Base-by-base conservation (phyloP, 805 yeast genomes). In the Monosporozyma solicola region DNA sequence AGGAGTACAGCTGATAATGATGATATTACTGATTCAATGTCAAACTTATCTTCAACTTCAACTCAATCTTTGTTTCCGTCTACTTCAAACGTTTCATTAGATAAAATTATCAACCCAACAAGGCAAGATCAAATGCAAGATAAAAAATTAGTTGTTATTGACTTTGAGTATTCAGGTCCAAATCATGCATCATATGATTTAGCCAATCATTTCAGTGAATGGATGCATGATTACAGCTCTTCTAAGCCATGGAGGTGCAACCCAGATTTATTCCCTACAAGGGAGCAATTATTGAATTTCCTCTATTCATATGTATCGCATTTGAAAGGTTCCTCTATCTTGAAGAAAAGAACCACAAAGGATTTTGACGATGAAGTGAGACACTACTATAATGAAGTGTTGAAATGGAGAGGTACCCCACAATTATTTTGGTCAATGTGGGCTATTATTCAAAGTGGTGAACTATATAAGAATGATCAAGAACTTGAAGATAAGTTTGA, bases 91-190 rank as follows among this genome's bases (percentile, higher is more conserved):
- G 60, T 66, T 13, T 57, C 62, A 1, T 32, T 68, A 20, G 68
- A 68, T 11, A 61, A 60, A 20, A 67, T 66, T 27, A 64, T 72
- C 49, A 68, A 69, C 41, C 75, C 75, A 32, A 59, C 74, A 4
- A 52, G 57, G 5, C 71, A 66, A 37, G 76, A 73, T 48, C 67
- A 66, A 53, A 62, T 72, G 53, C 83, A 80, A 61, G 91, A 86
- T 68, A 75, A 82, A 47, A 85, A 83, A 64, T 74, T 92, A 54
- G 96, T 87, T 10, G 99, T 94, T 10, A 94, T 94, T 63, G 99
- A 94, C 67, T 94, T 94, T 68, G 99, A 94, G 71, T 94, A 92
- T 68, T 83, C 96, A 0, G 97, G 97, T 0, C 83, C 95, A 10
- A 94, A 91, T 63, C 75, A 83, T 47, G 89, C 96, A 1, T 96